These are phyloP conservation scores for Scalesia atractyloides DNA, from an alignment of 129 eudicot genomes.

Conservation along the genomic window DNA sequence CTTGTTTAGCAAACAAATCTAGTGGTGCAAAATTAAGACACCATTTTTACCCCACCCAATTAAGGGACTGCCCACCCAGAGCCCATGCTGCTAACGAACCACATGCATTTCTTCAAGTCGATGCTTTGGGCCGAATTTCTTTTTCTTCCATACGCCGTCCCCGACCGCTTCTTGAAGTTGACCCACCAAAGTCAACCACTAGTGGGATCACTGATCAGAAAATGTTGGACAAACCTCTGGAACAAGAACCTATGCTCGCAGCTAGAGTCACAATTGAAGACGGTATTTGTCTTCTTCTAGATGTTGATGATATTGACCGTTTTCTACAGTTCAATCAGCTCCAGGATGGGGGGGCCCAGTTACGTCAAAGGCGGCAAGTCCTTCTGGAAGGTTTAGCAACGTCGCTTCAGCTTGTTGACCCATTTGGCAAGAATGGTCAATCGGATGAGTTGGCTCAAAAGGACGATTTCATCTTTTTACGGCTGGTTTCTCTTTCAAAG, in stretches of 20 bases:
- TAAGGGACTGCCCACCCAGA: constrained; percentile 64
- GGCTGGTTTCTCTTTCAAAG: constrained; percentile 76
- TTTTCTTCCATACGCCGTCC: constrained; percentile 96
- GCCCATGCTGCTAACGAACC: constrained; percentile 76
- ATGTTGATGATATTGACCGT: constrained; percentile 92
- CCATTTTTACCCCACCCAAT: constrained; percentile 80
- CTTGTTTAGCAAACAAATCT: constrained; percentile 66
- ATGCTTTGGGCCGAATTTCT: constrained; percentile 90
- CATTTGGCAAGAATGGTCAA: constrained; percentile 61
- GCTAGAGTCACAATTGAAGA: constrained; percentile 95
- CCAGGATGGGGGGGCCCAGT: constrained; percentile 68
- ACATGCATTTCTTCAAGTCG: constrained; percentile 89
- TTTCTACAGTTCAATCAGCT: constrained; percentile 73
- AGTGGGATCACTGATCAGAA: constrained; percentile 53
- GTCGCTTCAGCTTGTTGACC: constrained; percentile 90
- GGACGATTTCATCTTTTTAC: constrained; percentile 75
- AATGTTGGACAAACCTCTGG: constrained; percentile 71
- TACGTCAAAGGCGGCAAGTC: constrained; percentile 74
- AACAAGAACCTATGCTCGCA: constrained; percentile 98
- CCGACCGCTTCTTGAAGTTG: constrained; percentile 94
- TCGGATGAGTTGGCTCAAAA: constrained; percentile 49
- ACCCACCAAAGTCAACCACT: constrained; percentile 52
- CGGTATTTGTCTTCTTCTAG: constrained; percentile 80
- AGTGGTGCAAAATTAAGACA: constrained; percentile 65
- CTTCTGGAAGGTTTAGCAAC: constrained; percentile 86